These are phyloP conservation scores for Acidomyces sp. DNA, from an alignment of 495 filamentous ascomycete genomes.

Conservation along the genomic window DNA sequence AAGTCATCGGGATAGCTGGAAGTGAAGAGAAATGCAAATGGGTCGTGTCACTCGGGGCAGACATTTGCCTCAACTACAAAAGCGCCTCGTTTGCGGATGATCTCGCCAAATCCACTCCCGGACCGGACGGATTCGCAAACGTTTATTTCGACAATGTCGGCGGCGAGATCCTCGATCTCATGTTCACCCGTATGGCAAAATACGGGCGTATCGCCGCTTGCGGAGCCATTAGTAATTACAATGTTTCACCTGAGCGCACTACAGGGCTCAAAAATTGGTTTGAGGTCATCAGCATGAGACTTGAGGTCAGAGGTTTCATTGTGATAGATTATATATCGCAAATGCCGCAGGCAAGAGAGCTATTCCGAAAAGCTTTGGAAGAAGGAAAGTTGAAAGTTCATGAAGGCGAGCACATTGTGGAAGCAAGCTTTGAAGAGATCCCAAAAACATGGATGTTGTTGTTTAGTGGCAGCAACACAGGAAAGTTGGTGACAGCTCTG, in stretches of 20 bases:
- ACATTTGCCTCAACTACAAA: constrained; percentile 59
- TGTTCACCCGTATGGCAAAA: constrained; percentile 41
- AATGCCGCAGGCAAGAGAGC: constrained; percentile 19
- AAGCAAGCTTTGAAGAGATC: constrained; percentile 29
- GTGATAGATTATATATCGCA: constrained; percentile 38
- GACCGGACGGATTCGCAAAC: constrained; percentile 44
- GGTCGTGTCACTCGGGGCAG: constrained; percentile 49
- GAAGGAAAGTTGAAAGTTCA: constrained; percentile 30
- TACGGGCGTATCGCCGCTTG: constrained; percentile 49
- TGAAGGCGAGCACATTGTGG: constrained; percentile 26
- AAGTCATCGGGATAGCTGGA: constrained; percentile 51
- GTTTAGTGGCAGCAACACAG: constrained; percentile 27
- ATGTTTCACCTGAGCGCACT: constrained; percentile 23
- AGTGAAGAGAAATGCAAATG: constrained; percentile 52
- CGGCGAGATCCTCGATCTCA: constrained; percentile 50
- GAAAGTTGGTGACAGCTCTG: constrained; percentile 26
- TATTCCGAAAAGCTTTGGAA: constrained; percentile 35
- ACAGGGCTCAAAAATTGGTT: constrained; percentile 37
- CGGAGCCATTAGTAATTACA: constrained; percentile 42
- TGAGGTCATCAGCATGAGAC: constrained; percentile 37
- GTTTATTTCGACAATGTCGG: constrained; percentile 65
- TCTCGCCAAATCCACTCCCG: constrained; percentile 40
- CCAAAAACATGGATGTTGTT: constrained; percentile 30
- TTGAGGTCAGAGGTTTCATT: constrained; percentile 52
- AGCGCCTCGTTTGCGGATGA: constrained; percentile 40